phyloP scores from a whole-genome alignment of 2,329 filamentous ascomycete species.

The Stenocarpella maydis region DNA sequence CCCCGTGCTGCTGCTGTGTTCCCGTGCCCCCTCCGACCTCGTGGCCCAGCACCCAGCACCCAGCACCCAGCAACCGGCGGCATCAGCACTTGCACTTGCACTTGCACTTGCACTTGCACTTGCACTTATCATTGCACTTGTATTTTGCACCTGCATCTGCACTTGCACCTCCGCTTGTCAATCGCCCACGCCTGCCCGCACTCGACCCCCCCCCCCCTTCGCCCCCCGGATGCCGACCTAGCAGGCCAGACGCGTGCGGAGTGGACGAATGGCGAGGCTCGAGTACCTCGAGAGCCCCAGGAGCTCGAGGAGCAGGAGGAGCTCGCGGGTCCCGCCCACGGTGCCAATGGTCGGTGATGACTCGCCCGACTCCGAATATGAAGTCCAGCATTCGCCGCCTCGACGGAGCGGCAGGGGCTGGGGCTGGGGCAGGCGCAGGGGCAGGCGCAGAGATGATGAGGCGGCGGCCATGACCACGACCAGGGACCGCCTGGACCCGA shows the following conservation, averaged over 20 bases:
- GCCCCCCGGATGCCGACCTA: constrained; percentile 36
- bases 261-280: constrained; percentile 45
- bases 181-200: background rate
- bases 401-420: constrained; percentile 41
- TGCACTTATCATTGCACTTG: background rate
- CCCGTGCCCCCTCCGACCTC: constrained; percentile 11
- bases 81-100: constrained; percentile 12
- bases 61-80: no score
- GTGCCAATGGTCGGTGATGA: constrained; percentile 44
- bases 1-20: background rate
- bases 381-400: constrained; percentile 42
- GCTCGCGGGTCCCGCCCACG: constrained; percentile 38
- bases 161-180: background rate
- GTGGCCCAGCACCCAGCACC: constrained; percentile 2
- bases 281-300: constrained; percentile 41
- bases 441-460: constrained; percentile 6
- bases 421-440: constrained; percentile 39
- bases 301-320: constrained; percentile 40
- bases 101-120: background rate
- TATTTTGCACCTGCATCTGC: background rate
- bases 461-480: background rate
- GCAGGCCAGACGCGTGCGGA: constrained; percentile 39
- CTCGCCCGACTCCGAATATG: constrained; percentile 42
- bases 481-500: background rate
- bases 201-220: no score